phyloP scores from a whole-genome alignment of 148 eudicot genomes.

The Rhododendron griersonianum region DNA sequence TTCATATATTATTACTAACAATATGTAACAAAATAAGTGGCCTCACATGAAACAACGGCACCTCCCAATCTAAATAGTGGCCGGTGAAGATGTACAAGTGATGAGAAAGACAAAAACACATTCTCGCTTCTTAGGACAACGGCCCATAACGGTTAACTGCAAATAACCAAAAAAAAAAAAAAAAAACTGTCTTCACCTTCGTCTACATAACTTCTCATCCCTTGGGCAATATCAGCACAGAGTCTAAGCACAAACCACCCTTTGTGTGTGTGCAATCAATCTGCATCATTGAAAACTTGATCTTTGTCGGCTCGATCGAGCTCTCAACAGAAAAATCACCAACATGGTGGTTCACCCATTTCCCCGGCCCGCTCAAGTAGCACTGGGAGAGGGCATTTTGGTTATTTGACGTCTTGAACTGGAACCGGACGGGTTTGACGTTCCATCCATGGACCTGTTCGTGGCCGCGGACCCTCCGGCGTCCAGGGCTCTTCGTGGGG shows the following conservation, averaged over 20 bases:
- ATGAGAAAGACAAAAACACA: neutral
- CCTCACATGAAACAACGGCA: neutral
- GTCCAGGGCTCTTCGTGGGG: conserved; percentile 9
- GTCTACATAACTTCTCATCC: neutral
- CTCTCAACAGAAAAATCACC: neutral
- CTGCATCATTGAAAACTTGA: conserved; percentile 2
- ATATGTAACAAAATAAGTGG: neutral
- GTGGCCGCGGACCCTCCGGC: conserved; percentile 1
- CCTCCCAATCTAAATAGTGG: neutral
- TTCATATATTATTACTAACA: neutral
- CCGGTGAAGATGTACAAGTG: neutral
- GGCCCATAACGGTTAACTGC: neutral
- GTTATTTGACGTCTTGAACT: conserved; percentile 34
- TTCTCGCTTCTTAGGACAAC: neutral
- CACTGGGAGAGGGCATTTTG: conserved; percentile 33
- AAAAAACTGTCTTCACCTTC: neutral
- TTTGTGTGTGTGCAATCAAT: neutral
- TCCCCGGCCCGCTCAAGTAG: conserved; percentile 36
- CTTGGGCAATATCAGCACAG: neutral
- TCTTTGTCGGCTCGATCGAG: neutral
- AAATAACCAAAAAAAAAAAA: neutral
- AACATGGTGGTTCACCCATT: conserved; percentile 42
- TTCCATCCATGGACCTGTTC: conserved; percentile 72
- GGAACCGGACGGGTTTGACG: conserved; percentile 55
- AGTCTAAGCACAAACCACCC: neutral